Conservation (phyloP, 148 eudicot genomes). For the Rhododendron ovatum region DNA sequence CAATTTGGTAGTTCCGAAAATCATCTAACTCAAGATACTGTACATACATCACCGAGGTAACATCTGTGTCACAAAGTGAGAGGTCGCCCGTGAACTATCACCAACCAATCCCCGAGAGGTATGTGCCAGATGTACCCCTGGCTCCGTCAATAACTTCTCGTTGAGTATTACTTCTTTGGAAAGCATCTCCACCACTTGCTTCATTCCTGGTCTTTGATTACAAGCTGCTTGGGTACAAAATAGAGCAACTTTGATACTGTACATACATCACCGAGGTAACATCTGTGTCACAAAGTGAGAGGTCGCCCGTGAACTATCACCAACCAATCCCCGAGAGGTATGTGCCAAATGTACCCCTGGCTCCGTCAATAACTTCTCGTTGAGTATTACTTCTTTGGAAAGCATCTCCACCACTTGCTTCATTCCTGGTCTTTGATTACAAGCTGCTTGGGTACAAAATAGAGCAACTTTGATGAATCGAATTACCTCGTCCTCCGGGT, state of each 20-base stretch:
- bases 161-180: constrained; percentile 39
- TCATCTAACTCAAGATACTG: background rate
- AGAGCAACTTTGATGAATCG: constrained; percentile 54
- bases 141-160: constrained; percentile 35
- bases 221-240: constrained; percentile 56
- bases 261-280: constrained; percentile 32
- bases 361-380: constrained; percentile 33
- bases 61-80: constrained; percentile 19
- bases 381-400: constrained; percentile 36
- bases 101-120: constrained; percentile 1
- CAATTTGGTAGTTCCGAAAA: background rate
- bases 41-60: constrained; percentile 32
- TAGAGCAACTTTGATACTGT: constrained; percentile 42
- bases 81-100: constrained; percentile 12
- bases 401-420: constrained; percentile 66
- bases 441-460: constrained; percentile 51
- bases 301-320: constrained; percentile 12
- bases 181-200: constrained; percentile 64
- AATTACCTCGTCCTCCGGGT: constrained; percentile 35
- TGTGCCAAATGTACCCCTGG: constrained; percentile 32
- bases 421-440: constrained; percentile 54
- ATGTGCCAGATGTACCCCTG: constrained; percentile 28
- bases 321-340: constrained; percentile 1
- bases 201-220: constrained; percentile 52
- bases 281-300: constrained; percentile 20